A percentile compares a stretch with the other conserved stretches of the same genome.
These are phyloP conservation scores for Picea glauca DNA, from an alignment of 75 land plant species.

Conservation along the genomic window DNA sequence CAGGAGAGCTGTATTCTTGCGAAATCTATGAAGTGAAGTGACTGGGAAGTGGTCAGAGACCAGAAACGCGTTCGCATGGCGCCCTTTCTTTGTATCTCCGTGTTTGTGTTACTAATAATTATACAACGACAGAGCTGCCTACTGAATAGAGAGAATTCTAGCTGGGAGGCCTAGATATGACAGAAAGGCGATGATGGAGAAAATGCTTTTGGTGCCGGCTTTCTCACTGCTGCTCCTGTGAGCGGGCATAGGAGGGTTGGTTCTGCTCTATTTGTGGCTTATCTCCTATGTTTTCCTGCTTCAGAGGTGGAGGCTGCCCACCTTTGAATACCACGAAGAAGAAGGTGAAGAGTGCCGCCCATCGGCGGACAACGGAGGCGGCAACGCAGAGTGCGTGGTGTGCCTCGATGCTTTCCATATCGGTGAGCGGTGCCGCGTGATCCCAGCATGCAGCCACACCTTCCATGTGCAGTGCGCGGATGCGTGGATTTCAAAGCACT, in stretches of 20 bases:
- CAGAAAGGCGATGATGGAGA: too few species aligned
- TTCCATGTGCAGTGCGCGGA: constrained; percentile 50
- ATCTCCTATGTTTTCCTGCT: background rate
- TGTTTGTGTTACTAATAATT: too few species aligned
- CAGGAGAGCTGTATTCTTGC: too few species aligned
- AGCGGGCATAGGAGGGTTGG: background rate
- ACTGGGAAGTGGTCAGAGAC: too few species aligned
- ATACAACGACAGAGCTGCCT: too few species aligned
- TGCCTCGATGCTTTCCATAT: constrained; percentile 37
- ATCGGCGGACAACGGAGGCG: background rate
- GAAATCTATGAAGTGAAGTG: too few species aligned
- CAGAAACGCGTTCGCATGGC: too few species aligned
- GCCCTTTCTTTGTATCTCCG: too few species aligned
- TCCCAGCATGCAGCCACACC: constrained; percentile 52
- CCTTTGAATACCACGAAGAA: background rate
- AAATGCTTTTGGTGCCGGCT: too few species aligned
- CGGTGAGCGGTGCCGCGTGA: constrained; percentile 23
- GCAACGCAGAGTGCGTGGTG: constrained; percentile 42
- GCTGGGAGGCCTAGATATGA: too few species aligned
- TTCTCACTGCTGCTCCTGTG: background rate
- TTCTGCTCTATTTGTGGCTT: background rate
- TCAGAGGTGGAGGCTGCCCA: background rate
- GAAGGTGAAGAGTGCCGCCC: background rate
- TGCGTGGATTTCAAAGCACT: constrained; percentile 36
- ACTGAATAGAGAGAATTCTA: too few species aligned